Evolutionary conservation across 148 eudicot genomes (phyloP), one percentile per base, ranked within the genome.

Genomic region (Bassia scoparia): DNA sequence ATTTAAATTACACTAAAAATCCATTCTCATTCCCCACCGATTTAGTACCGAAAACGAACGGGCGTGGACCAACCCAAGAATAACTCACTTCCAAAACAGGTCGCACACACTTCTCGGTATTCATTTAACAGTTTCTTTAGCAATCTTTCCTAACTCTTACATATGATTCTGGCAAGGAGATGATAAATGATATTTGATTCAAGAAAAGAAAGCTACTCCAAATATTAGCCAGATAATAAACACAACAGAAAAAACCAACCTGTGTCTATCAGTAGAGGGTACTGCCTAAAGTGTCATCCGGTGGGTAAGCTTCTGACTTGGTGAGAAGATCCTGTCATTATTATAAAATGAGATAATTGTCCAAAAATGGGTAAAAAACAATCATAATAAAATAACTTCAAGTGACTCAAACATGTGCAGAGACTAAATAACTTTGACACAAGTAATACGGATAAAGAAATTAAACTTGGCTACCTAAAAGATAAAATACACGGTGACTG

Each of bases 241-340:
- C 21, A 30, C 18, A 33, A 59, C 21, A 10, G 20, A n/a, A 35
- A 59, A 67, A 20, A 26, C 73, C 59, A 69, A 93, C 98, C 98
- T 93, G 98, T n/a, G 72, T 96, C 97, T 80, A 85, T 88, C 64
- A 96, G 65, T 72, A 96, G 92, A 53, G n/a, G 97, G 83, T 53
- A 92, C 92, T 54, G 87, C 76, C n/a, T 86, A 96, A 64, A 55
- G 75, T 41, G 24, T 94, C 92, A 67, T 92, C 92, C 37, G 97
- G 96, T 35, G 94, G 92, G 70, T 75, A 70, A 74, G 89, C 89
- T 84, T 96, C 99, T 48, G 86, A 75, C 75, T 76, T 87, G 89
- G 79, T 90, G 97, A n/a, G 88, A 85, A 95, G 91, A 88, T 91
- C 99, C 99, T 95, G 79, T 64, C 74, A 71, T 37, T 20, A 80